Evolutionary conservation across 441 rosid species (phyloP), one percentile per base, ranked within the genome.

Genomic region (Eutrema salsugineum): DNA sequence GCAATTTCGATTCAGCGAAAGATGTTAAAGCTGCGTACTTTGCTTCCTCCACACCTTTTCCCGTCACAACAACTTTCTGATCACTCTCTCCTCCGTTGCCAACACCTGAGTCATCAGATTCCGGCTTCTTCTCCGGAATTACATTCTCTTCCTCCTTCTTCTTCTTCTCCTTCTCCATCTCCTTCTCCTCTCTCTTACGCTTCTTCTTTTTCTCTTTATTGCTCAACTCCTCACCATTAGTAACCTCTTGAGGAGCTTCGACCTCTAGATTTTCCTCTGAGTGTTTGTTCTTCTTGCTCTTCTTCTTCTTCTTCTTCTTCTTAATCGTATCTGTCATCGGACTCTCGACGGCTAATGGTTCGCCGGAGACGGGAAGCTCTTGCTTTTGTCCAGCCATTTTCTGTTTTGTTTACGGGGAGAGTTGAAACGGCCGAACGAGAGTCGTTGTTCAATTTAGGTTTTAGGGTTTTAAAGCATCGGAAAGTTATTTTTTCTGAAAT

Each of bases 1-100:
- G 94, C 68, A 94, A 71, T 42, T 86, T 83, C 0, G 90, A 77
- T 44, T 82, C 83, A 6, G 84, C 64, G 77, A 94, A 94, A 0
- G 79, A 78, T 57, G 78, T 83, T 64, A 89, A 58, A 3, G 96
- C 80, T 27, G 80, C 77, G 60, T 92, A 94, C 72, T 86, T 94
- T 3, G 83, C 79, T 42, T 87, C 89, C 33, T 84, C 81, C 27
- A 72, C 79, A 59, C 66, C 84, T 79, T 87, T 88, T 0, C 98
- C 97, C 6, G 87, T 79, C 7, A 90, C 96, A 48, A 62, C 68
- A 59, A 88, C 90, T 64, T 78, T 78, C 38, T 85, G 78, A 5
- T 74, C 88, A 35, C 63, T 70, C 39, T 75, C 80, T 6, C 68
- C 71, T 15, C 61, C 81, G 5, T 44, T 63, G 11, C 12, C 57